Conservation (phyloP, 371 early-diverging fungal species). For the Cokeromyces recurvatus region DNA sequence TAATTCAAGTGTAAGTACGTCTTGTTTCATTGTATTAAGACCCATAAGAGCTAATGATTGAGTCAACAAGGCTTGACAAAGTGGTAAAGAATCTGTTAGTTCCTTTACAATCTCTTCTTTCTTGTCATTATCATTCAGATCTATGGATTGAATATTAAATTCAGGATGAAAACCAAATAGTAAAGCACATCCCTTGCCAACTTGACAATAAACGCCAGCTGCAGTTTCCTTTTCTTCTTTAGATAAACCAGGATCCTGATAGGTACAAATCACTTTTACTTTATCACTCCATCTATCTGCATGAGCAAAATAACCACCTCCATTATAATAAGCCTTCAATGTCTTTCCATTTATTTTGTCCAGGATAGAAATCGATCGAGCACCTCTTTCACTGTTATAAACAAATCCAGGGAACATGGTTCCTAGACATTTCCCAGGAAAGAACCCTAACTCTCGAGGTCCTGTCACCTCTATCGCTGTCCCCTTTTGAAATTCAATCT, state of each 20-base stretch:
- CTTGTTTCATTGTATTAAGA: conserved; percentile 16
- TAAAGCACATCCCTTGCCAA: conserved; percentile 62
- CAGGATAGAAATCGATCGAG: conserved; percentile 38
- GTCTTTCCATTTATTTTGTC: background rate
- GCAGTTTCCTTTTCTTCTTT: conserved; percentile 19
- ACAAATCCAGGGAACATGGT: conserved; percentile 73
- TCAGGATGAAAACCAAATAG: conserved; percentile 72
- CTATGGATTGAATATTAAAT: conserved; percentile 49
- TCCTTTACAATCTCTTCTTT: conserved; percentile 29
- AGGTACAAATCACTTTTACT: conserved; percentile 55
- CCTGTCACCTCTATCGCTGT: conserved; percentile 63
- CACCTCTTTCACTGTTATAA: conserved; percentile 76
- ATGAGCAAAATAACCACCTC: conserved; percentile 69
- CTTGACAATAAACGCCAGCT: conserved; percentile 50
- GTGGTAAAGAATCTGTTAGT: conserved; percentile 34
- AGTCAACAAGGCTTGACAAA: conserved; percentile 46
- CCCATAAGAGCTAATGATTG: conserved; percentile 48
- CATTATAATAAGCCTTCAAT: conserved; percentile 62
- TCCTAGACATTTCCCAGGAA: conserved; percentile 64
- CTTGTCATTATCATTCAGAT: conserved; percentile 32
- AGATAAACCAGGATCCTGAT: conserved; percentile 29
- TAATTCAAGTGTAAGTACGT: conserved; percentile 18
- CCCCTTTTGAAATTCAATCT: conserved; percentile 78
- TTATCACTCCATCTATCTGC: conserved; percentile 26
- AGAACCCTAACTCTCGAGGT: conserved; percentile 67